Percentiles rank a stretch among this genome's conserved stretches.
These are phyloP conservation scores for Yarrowia alimentaria DNA, from an alignment of 805 yeast species.

Conservation along the genomic window DNA sequence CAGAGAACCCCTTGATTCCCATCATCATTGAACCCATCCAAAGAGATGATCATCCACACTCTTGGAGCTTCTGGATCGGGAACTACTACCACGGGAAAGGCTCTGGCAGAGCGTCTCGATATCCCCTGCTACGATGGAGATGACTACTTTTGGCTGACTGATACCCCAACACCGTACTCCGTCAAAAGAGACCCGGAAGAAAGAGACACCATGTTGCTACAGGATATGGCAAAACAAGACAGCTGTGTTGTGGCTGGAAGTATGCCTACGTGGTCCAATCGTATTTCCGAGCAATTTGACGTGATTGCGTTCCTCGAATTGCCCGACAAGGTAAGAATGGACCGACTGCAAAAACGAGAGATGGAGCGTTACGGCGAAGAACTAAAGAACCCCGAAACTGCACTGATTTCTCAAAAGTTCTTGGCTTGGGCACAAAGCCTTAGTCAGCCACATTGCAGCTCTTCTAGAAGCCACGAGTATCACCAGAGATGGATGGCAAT, in stretches of 20 bases:
- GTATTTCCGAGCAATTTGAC: slow-evolving; percentile 9
- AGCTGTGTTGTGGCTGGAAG: slow-evolving; percentile 12
- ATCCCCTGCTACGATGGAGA: slow-evolving; percentile 18
- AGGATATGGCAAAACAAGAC: slow-evolving; percentile 7
- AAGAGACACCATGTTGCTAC: slow-evolving; percentile 13
- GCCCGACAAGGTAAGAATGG: slow-evolving; percentile 1
- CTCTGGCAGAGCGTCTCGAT: slow-evolving; percentile 1
- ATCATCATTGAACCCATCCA: too few relatives aligned
- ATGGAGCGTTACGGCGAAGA: slow-evolving; percentile 4
- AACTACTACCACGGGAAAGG: slow-evolving; percentile 9
- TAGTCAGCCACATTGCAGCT: slow-evolving; percentile 3
- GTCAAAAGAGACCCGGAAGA: neutral
- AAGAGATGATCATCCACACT: slow-evolving; percentile 23
- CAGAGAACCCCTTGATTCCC: too few relatives aligned
- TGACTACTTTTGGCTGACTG: slow-evolving; percentile 13
- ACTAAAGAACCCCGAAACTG: neutral
- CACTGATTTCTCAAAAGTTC: neutral
- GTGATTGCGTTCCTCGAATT: slow-evolving; percentile 4
- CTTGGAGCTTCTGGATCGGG: slow-evolving; percentile 19
- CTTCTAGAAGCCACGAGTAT: slow-evolving; percentile 4
- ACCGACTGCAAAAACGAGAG: neutral
- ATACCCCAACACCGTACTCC: slow-evolving; percentile 1
- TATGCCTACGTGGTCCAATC: slow-evolving; percentile 13
- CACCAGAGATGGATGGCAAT: slow-evolving; percentile 2
- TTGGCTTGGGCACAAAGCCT: slow-evolving; percentile 7